Evolutionary conservation across 495 filamentous ascomycete species (phyloP).

Genomic region (Penicillium samsonianum): DNA sequence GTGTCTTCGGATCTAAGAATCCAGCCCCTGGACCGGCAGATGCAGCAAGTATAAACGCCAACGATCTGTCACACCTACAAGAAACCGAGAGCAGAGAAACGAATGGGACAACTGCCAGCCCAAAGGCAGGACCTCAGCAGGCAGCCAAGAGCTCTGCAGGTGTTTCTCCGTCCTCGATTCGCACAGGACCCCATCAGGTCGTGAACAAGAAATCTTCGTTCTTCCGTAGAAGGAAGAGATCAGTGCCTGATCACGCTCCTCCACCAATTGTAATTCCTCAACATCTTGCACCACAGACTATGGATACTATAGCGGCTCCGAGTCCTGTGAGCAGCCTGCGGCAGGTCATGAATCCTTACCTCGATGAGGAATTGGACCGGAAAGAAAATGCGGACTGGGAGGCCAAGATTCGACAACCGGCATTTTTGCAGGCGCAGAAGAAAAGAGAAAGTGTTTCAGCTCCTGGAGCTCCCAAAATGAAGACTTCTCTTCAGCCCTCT

Average conservation of each 20-base stretch:
- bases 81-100: slow-evolving; percentile 33
- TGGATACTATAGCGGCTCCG: slow-evolving; percentile 43
- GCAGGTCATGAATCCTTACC: slow-evolving; percentile 86
- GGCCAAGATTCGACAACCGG: slow-evolving; percentile 20
- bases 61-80: slow-evolving; percentile 28
- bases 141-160: slow-evolving; percentile 28
- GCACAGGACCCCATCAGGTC: slow-evolving; percentile 50
- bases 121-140: slow-evolving; percentile 30
- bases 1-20: slow-evolving; percentile 71
- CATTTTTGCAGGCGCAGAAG: slow-evolving; percentile 25
- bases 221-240: slow-evolving; percentile 91
- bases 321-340: slow-evolving; percentile 90
- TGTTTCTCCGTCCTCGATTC: slow-evolving; percentile 38
- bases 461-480: slow-evolving; percentile 24
- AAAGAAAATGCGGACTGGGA: slow-evolving; percentile 30
- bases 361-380: slow-evolving; percentile 40
- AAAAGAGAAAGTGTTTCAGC: slow-evolving; percentile 31
- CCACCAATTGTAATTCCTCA: slow-evolving; percentile 50
- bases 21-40: slow-evolving; percentile 28
- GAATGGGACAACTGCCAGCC: slow-evolving; percentile 19
- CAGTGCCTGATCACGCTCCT: slow-evolving; percentile 58
- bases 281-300: slow-evolving; percentile 29
- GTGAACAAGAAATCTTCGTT: slow-evolving; percentile 93
- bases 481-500: slow-evolving; percentile 32
- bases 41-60: slow-evolving; percentile 16